Evolutionary conservation across 2,329 filamentous ascomycete species (phyloP).

Genomic region (Alternaria angustiovoidea): DNA sequence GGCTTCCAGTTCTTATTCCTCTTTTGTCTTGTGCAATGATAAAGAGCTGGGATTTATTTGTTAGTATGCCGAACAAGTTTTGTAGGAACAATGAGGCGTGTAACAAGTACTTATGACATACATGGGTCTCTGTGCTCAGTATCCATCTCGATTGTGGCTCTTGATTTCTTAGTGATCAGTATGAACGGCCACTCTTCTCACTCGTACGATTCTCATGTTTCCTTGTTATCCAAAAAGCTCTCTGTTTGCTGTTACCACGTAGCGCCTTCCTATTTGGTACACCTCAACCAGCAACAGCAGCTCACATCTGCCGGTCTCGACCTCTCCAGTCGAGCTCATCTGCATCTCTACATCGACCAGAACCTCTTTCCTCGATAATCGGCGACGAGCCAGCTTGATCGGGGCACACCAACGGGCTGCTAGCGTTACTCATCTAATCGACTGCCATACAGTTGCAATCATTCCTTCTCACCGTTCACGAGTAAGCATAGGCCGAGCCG

Average conservation of each 20-base stretch:
- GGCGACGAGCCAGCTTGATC: not conserved
- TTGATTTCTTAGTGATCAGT: not conserved
- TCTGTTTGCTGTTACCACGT: not conserved
- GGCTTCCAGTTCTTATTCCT: not conserved
- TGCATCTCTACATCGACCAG: not conserved
- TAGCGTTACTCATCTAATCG: not conserved
- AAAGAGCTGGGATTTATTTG: not conserved
- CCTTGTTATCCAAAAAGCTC: not conserved
- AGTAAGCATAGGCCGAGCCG: too few species aligned
- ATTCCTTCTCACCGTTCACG: not conserved
- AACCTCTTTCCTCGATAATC: not conserved
- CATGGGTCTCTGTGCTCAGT: not conserved
- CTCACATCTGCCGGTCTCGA: too few species aligned
- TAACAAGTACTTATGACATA: not conserved
- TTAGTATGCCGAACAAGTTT: not conserved
- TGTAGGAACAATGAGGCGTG: not conserved
- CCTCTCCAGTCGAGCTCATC: not conserved
- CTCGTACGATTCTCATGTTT: not conserved
- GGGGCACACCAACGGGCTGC: not conserved
- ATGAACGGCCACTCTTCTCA: not conserved
- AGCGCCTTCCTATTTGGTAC: constrained; percentile 7
- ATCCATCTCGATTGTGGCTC: not conserved
- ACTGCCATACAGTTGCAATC: not conserved
- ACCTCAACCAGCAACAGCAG: not conserved
- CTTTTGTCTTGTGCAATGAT: not conserved